These are phyloP conservation scores for Aquilaria agallochum DNA, from an alignment of 441 rosid species.

Conservation along the genomic window DNA sequence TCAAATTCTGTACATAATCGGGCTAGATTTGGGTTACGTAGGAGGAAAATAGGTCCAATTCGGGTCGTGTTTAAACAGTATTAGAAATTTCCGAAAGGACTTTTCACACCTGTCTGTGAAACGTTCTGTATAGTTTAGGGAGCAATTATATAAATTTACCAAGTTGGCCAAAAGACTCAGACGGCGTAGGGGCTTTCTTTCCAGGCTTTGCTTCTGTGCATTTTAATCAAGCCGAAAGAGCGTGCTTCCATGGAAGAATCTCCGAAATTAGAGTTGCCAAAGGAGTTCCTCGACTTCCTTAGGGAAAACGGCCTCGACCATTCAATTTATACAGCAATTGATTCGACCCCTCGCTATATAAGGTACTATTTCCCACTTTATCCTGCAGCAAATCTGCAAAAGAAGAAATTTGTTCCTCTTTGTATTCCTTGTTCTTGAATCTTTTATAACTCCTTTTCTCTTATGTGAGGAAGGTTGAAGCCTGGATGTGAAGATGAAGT, in stretches of 20 bases:
- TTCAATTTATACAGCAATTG: constrained; percentile 47
- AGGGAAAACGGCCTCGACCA: constrained; percentile 62
- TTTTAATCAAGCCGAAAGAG: no score
- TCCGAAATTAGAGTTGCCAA: constrained; percentile 47
- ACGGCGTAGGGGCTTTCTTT: no score
- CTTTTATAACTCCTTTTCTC: not conserved
- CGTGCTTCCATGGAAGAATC: constrained; percentile 40
- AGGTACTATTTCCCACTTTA: constrained; percentile 32
- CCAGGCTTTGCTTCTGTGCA: not conserved
- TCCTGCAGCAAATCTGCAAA: not conserved
- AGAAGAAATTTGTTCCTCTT: not conserved
- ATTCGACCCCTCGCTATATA: constrained; percentile 70
- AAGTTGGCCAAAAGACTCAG: no score
- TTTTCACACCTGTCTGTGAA: no score
- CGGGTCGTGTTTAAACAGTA: no score
- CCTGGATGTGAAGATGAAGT: constrained; percentile 50
- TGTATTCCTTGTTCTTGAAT: not conserved
- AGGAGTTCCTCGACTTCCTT: constrained; percentile 57
- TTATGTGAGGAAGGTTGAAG: constrained; percentile 48
- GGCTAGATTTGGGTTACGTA: no score
- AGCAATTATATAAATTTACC: no score
- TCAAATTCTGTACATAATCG: no score
- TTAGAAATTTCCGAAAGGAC: no score
- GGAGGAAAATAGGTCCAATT: not conserved
- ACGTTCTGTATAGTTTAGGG: not conserved